Conservation (phyloP, 2,329 filamentous ascomycete genomes). For the Thelonectria blattea region DNA sequence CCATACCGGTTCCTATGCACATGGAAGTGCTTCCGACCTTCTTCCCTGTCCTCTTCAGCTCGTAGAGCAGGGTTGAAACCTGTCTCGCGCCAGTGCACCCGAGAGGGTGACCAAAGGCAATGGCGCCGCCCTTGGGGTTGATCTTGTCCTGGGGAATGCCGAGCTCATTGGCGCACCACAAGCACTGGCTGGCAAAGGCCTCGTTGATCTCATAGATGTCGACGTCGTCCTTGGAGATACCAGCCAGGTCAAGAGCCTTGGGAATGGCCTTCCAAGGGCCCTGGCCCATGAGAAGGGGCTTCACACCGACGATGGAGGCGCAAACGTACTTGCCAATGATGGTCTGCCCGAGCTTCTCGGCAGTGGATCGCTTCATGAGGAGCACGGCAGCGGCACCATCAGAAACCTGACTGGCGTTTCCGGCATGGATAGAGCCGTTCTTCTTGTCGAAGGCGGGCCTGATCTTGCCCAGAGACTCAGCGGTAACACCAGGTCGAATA, state of each 20-base stretch:
- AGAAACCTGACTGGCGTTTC: slow-evolving; percentile 94
- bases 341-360: slow-evolving; percentile 83
- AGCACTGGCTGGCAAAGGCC: slow-evolving; percentile 93
- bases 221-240: slow-evolving; percentile 85
- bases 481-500: slow-evolving; percentile 82
- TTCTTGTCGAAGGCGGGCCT: slow-evolving; percentile 89
- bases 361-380: slow-evolving; percentile 92
- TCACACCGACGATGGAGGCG: slow-evolving; percentile 84
- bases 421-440: slow-evolving; percentile 92
- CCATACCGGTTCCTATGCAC: slow-evolving; percentile 98
- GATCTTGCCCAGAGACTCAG: slow-evolving; percentile 90
- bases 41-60: slow-evolving; percentile 83
- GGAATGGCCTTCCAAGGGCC: slow-evolving; percentile 97
- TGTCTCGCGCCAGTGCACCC: slow-evolving; percentile 94
- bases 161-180: slow-evolving; percentile 92
- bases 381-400: slow-evolving; percentile 95
- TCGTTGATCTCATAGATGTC: slow-evolving; percentile 99
- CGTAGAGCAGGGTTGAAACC: slow-evolving; percentile 89
- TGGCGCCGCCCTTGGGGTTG: slow-evolving; percentile 96
- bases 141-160: slow-evolving; percentile 84
- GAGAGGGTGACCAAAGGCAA: slow-evolving; percentile 93
- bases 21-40: slow-evolving; percentile 92
- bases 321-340: slow-evolving; percentile 93
- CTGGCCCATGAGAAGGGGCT: slow-evolving; percentile 93
- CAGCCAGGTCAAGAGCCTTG: slow-evolving; percentile 85